phyloP scores from a whole-genome alignment of 2,329 filamentous ascomycete genomes.

The Ophiognomonia clavigignenti-juglandacearum region DNA sequence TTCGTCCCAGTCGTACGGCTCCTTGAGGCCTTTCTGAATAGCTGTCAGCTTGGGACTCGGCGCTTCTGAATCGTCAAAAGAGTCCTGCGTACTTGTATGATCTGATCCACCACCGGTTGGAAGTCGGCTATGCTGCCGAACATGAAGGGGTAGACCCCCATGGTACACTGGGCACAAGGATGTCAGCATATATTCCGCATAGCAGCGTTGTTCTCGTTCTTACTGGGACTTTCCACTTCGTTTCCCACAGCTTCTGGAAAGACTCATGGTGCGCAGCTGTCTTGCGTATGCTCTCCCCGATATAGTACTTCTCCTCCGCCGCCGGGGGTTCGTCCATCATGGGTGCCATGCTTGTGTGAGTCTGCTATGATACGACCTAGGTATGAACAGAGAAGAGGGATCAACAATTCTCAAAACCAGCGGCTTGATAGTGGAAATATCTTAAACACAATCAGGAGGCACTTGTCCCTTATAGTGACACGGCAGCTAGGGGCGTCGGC shows the following conservation, averaged over 20 bases:
- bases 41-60: neutral
- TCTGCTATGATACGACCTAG: too few species aligned
- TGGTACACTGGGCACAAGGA: neutral
- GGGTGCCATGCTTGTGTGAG: too few species aligned
- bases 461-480: too few species aligned
- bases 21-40: slow-evolving; percentile 3
- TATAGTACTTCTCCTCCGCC: too few species aligned
- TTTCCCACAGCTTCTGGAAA: slow-evolving; percentile 63
- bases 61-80: neutral
- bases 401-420: too few species aligned
- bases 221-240: slow-evolving; percentile 69
- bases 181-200: neutral
- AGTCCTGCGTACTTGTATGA: slow-evolving; percentile 38
- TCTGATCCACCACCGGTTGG: slow-evolving; percentile 57
- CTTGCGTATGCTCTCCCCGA: too few species aligned
- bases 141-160: slow-evolving; percentile 58
- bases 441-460: too few species aligned
- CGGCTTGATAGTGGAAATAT: too few species aligned
- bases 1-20: slow-evolving; percentile 27
- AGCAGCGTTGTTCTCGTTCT: slow-evolving; percentile 17
- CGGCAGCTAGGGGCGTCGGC: too few species aligned
- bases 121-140: slow-evolving; percentile 66
- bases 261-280: slow-evolving; percentile 8
- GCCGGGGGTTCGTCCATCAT: too few species aligned
- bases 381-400: too few species aligned